Conservation (phyloP, 305 asterid species). For the Fraxinus greggii region DNA sequence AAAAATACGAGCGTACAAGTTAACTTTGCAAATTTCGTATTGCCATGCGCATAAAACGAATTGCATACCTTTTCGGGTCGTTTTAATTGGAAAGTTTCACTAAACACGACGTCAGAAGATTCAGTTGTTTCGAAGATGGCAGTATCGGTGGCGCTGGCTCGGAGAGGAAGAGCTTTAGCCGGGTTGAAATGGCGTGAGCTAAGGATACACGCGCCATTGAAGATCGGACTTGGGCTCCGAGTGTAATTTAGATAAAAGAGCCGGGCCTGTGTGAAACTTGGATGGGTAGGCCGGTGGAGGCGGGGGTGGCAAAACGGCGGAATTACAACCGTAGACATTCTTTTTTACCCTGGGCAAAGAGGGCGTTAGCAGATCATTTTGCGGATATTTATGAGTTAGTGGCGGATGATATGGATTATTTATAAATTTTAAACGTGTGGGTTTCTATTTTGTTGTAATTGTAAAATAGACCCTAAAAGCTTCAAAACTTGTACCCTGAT, state of each 20-base stretch:
- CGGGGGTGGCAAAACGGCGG: slow-evolving; percentile 21
- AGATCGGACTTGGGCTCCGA: slow-evolving; percentile 27
- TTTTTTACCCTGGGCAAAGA: slow-evolving; percentile 7
- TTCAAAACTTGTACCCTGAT: neutral
- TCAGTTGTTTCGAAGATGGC: slow-evolving; percentile 41
- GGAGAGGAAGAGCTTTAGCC: slow-evolving; percentile 24
- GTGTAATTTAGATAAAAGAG: slow-evolving; percentile 32
- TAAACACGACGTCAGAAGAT: slow-evolving; percentile 31
- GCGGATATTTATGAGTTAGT: neutral
- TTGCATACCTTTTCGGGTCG: slow-evolving; percentile 44
- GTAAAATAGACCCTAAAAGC: neutral
- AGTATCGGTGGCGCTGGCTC: slow-evolving; percentile 35
- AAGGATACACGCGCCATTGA: slow-evolving; percentile 14
- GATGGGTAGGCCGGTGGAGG: slow-evolving; percentile 15
- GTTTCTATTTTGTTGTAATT: neutral
- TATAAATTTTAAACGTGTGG: neutral
- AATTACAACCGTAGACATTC: slow-evolving; percentile 37
- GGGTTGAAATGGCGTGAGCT: slow-evolving; percentile 38
- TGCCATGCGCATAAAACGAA: neutral
- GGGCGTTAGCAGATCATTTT: slow-evolving; percentile 4
- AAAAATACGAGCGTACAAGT: neutral
- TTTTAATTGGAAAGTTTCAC: slow-evolving; percentile 39
- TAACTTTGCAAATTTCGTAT: neutral
- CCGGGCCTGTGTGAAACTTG: slow-evolving; percentile 23
- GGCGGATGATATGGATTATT: neutral